A percentile compares a stretch with the other conserved stretches of the same genome.
Conservation (phyloP, 2,329 filamentous ascomycete species). For the Leptographium lundbergii region DNA sequence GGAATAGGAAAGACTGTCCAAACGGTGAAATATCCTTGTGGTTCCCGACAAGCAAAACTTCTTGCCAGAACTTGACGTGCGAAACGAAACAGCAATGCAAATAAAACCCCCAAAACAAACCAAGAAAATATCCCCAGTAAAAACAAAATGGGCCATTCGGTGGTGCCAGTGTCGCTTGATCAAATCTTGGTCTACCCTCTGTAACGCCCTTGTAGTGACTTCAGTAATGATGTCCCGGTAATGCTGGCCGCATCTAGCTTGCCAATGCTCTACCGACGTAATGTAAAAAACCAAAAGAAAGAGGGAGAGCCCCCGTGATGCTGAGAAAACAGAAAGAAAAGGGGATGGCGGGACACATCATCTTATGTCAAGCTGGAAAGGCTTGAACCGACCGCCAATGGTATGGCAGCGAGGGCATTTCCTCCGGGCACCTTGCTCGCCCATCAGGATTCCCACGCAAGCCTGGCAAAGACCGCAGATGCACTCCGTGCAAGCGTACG, state of each 20-base stretch:
- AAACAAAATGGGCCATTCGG: neutral
- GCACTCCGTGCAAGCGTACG: conserved; percentile 90
- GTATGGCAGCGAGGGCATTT: conserved; percentile 71
- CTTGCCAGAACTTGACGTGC: too few species aligned
- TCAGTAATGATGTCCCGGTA: neutral
- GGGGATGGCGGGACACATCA: conserved; percentile 25
- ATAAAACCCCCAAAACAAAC: neutral
- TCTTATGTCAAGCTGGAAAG: conserved; percentile 72
- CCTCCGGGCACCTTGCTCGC: conserved; percentile 60
- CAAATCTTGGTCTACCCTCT: conserved; percentile 1
- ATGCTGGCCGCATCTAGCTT: neutral
- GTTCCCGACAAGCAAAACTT: too few species aligned
- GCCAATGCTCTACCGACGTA: neutral
- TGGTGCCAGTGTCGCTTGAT: neutral
- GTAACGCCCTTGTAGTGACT: neutral
- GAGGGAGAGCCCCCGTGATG: neutral
- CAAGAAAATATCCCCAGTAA: neutral
- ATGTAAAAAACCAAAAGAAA: neutral
- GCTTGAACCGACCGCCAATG: conserved; percentile 70
- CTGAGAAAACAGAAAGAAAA: neutral
- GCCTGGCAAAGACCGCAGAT: conserved; percentile 85
- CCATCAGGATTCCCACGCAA: conserved; percentile 71
- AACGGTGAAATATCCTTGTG: neutral
- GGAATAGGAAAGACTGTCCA: neutral
- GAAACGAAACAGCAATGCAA: neutral